Evolutionary conservation across 129 eudicot genomes (phyloP).

Genomic region (Ambrosia trifida): DNA sequence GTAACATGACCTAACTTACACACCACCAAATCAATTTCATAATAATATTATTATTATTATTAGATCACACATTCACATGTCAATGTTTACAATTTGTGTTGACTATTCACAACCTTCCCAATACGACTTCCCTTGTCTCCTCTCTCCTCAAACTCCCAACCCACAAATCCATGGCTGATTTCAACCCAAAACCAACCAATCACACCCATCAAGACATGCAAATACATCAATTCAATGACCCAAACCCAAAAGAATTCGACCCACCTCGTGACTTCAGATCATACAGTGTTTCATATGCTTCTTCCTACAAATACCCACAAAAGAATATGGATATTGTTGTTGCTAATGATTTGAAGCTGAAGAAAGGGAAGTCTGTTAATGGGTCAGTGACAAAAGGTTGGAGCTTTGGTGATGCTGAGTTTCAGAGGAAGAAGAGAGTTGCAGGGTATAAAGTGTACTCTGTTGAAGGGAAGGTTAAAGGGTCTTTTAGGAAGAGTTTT

Average conservation of each 20-base stretch:
- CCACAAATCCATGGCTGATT: conserved; percentile 50
- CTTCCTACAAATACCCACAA: conserved; percentile 33
- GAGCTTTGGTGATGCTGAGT: conserved; percentile 76
- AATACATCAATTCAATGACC: conserved; percentile 46
- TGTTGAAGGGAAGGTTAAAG: conserved; percentile 87
- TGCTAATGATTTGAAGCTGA: conserved; percentile 40
- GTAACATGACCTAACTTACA: too few species aligned
- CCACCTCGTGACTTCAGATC: conserved; percentile 58
- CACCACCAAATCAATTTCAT: too few species aligned
- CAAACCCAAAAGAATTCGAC: background rate
- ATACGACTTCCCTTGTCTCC: conserved; percentile 29
- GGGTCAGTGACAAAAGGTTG: conserved; percentile 48
- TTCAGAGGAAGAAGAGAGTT: conserved; percentile 90
- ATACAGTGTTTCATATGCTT: conserved; percentile 52
- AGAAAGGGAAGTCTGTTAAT: conserved; percentile 50
- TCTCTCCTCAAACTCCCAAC: background rate
- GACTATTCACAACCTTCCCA: conserved; percentile 36
- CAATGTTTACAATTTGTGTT: conserved; percentile 27
- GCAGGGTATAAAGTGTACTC: conserved; percentile 83
- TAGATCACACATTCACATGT: background rate
- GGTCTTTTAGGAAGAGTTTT: conserved; percentile 80
- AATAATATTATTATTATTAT: background rate
- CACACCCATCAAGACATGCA: conserved; percentile 43
- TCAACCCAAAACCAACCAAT: conserved; percentile 55
- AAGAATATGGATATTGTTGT: conserved; percentile 29